Conservation (phyloP, 179 eudicot species). For the Gypsophila paniculata region DNA sequence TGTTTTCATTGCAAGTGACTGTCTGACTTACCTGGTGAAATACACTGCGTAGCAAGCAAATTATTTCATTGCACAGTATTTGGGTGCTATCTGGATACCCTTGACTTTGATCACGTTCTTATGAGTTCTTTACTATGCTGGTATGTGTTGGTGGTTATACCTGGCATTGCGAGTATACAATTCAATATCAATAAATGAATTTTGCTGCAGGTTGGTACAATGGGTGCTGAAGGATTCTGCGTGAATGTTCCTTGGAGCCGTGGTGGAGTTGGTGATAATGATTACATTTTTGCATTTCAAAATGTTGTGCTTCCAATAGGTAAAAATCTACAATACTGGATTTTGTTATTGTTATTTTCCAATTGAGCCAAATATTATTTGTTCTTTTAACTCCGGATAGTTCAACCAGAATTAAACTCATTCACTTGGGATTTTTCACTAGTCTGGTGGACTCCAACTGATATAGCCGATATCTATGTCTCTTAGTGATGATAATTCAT, state of each 20-base stretch:
- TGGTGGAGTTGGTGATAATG: slow-evolving; percentile 90
- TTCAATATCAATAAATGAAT: slow-evolving; percentile 4
- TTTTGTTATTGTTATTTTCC: slow-evolving; percentile 1
- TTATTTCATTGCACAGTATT: background rate
- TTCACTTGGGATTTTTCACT: background rate
- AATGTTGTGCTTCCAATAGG: slow-evolving; percentile 90
- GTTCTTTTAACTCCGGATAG: background rate
- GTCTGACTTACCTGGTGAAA: background rate
- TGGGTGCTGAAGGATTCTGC: slow-evolving; percentile 94
- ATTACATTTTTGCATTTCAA: slow-evolving; percentile 85
- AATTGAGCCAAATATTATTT: background rate
- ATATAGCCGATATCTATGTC: background rate
- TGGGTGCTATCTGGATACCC: background rate
- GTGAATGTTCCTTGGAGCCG: slow-evolving; percentile 94
- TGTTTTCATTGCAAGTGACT: slow-evolving; percentile 7
- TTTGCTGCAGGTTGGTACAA: slow-evolving; percentile 66
- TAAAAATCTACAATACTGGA: slow-evolving; percentile 15
- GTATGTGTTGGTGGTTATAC: background rate
- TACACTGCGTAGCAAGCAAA: background rate
- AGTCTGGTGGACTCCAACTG: background rate
- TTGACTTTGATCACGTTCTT: background rate
- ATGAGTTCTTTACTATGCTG: background rate
- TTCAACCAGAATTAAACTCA: background rate
- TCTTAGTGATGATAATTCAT: background rate
- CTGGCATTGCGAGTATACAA: background rate